phyloP scores from a whole-genome alignment of 129 eudicot genomes.

The Flaveria trinervia region DNA sequence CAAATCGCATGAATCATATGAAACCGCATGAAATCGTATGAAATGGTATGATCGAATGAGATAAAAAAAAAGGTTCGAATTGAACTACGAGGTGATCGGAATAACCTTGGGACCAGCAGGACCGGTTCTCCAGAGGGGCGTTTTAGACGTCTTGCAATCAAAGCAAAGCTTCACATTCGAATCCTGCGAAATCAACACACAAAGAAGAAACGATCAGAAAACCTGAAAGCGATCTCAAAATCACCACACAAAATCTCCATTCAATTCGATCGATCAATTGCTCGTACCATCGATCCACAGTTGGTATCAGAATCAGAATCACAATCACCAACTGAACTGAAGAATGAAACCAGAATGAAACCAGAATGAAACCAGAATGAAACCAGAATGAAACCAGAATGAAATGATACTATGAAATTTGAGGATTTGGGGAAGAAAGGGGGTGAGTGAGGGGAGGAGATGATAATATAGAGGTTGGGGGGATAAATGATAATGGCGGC shows the following conservation, averaged over 20 bases:
- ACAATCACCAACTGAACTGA: no score
- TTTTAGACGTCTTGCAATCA: conserved; percentile 64
- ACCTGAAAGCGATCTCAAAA: neutral
- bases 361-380: neutral
- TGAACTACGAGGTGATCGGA: neutral
- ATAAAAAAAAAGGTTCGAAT: neutral
- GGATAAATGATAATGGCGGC: conserved; percentile 11
- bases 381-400: neutral
- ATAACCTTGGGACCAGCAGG: conserved; percentile 71
- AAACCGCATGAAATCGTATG: neutral
- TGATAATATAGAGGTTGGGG: neutral
- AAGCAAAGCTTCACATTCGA: conserved; percentile 42
- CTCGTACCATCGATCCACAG: conserved; percentile 6
- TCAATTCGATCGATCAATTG: neutral
- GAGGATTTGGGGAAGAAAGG: no score
- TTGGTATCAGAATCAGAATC: neutral
- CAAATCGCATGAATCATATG: no score
- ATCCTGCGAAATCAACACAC: conserved; percentile 15
- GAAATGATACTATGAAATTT: neutral
- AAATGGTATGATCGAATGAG: neutral
- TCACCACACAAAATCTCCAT: no score
- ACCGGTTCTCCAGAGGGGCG: conserved; percentile 81
- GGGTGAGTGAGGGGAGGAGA: neutral
- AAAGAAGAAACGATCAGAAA: neutral
- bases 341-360: neutral